Conservation (phyloP, 495 filamentous ascomycete genomes). For the Aspergillus heteromorphus region DNA sequence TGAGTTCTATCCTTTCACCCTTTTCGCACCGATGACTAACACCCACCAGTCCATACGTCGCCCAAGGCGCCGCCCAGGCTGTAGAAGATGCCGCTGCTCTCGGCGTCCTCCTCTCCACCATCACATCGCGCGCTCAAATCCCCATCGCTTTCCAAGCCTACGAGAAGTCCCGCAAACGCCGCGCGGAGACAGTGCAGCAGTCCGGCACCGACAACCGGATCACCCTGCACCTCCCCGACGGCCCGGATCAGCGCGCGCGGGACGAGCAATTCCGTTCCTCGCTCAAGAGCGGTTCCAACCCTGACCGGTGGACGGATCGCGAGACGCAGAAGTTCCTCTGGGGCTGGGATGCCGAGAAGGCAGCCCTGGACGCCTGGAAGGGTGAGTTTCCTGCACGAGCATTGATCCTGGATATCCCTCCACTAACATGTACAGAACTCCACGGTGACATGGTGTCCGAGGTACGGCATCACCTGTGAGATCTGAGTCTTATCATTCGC, state of each 20-base stretch:
- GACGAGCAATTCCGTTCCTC: conserved; percentile 41
- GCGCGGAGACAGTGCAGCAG: conserved; percentile 47
- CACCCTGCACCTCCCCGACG: conserved; percentile 51
- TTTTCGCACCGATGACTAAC: not conserved
- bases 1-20: conserved; percentile 12
- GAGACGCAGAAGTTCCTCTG: conserved; percentile 41
- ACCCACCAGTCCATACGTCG: conserved; percentile 32
- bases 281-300: conserved; percentile 29
- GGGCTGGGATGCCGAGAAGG: conserved; percentile 45
- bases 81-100: conserved; percentile 53
- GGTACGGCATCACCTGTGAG: conserved; percentile 5
- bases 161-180: conserved; percentile 42
- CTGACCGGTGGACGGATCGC: conserved; percentile 47
- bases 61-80: conserved; percentile 49
- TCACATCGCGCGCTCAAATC: conserved; percentile 35
- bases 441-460: not conserved
- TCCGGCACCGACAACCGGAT: conserved; percentile 47
- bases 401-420: not conserved
- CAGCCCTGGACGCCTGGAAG: conserved; percentile 37
- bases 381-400: conserved; percentile 28
- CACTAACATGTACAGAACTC: not conserved
- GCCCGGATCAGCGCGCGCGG: conserved; percentile 44
- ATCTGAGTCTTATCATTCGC: not conserved
- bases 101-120: conserved; percentile 39
- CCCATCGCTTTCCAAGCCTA: conserved; percentile 40